These are phyloP conservation scores for Rhododendron henanense DNA, from an alignment of 148 eudicot species.

Conservation along the genomic window DNA sequence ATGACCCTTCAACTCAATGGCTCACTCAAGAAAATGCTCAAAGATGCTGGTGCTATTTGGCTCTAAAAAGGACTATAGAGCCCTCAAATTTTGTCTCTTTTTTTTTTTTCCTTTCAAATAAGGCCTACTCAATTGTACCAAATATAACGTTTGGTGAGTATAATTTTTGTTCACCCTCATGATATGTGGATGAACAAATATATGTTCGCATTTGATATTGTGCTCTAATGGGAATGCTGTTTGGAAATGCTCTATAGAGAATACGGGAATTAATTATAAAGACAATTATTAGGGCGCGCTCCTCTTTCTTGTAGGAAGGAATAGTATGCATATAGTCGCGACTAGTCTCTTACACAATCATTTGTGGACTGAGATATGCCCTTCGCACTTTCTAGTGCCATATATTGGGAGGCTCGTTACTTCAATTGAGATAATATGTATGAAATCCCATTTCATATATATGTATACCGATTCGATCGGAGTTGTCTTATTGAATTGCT, in stretches of 20 bases:
- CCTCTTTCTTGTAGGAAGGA: no score
- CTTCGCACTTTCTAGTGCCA: background rate
- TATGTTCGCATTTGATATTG: background rate
- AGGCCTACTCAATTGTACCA: slow-evolving; percentile 4
- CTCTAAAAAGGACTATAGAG: slow-evolving; percentile 15
- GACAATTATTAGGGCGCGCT: no score
- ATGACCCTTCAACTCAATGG: slow-evolving; percentile 42
- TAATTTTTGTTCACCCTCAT: background rate
- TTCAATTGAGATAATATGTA: no score
- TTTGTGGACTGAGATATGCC: background rate
- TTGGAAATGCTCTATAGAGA: background rate
- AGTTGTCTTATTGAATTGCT: background rate
- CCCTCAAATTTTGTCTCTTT: background rate
- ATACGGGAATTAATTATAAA: background rate
- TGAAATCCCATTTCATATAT: no score
- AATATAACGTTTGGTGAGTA: no score
- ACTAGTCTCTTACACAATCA: no score
- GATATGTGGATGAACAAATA: background rate
- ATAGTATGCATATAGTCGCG: no score
- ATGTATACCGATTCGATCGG: background rate
- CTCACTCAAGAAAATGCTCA: slow-evolving; percentile 37
- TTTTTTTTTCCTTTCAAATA: background rate
- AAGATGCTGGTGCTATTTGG: slow-evolving; percentile 46
- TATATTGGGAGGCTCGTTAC: background rate
- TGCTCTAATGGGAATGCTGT: background rate